phyloP scores from a whole-genome alignment of 805 yeast species.

The Hanseniaspora valbyensis region DNA sequence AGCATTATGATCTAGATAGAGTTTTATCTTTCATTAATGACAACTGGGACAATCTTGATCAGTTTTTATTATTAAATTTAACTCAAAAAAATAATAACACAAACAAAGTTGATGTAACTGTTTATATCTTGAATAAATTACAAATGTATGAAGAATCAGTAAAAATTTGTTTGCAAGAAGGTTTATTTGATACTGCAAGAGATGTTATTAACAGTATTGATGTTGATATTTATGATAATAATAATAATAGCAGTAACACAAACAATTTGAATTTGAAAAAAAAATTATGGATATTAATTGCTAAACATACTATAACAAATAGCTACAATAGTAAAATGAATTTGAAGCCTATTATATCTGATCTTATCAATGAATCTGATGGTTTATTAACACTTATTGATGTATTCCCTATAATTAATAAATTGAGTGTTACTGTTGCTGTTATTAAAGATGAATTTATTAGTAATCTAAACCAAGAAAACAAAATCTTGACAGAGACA shows the following conservation, averaged over 20 bases:
- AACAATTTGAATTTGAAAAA: constrained; percentile 46
- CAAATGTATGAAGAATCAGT: constrained; percentile 73
- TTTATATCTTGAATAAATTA: constrained; percentile 57
- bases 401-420: constrained; percentile 73
- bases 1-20: constrained; percentile 34
- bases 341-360: constrained; percentile 28
- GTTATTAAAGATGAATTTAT: constrained; percentile 77
- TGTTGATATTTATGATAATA: background rate
- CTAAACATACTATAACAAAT: constrained; percentile 25
- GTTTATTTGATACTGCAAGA: constrained; percentile 48
- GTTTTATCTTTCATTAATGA: constrained; percentile 42
- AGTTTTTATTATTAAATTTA: constrained; percentile 63
- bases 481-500: constrained; percentile 50
- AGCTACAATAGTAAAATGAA: constrained; percentile 16
- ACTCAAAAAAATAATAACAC: constrained; percentile 40
- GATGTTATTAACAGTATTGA: constrained; percentile 32
- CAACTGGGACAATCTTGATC: constrained; percentile 37
- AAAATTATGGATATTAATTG: constrained; percentile 60
- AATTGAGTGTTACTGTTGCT: constrained; percentile 59
- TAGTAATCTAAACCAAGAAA: constrained; percentile 62
- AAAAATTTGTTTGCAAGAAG: constrained; percentile 52
- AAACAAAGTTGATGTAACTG: constrained; percentile 51
- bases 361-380: constrained; percentile 35
- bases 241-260: constrained; percentile 27
- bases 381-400: constrained; percentile 62